These are phyloP conservation scores for Chytridium lagenaria DNA, from an alignment of 371 early-diverging fungal genomes.

Conservation along the genomic window DNA sequence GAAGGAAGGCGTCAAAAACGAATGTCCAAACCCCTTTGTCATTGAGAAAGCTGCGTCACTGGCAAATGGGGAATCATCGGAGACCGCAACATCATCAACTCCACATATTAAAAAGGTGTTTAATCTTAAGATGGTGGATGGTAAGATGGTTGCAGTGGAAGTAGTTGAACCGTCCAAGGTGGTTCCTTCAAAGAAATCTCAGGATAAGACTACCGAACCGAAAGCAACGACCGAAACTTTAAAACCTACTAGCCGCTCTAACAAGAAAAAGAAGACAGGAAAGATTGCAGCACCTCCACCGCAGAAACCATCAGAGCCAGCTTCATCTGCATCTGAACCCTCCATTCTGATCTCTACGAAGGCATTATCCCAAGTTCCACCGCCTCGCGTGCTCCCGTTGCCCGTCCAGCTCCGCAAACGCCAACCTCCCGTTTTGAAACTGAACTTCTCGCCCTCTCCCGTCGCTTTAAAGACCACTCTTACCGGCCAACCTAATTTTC, in stretches of 20 bases:
- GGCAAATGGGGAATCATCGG: no score
- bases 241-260: no score
- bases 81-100: no score
- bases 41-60: no score
- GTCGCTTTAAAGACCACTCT: slow-evolving; percentile 21
- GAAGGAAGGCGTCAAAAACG: no score
- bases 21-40: no score
- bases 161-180: no score
- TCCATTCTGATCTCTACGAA: no score
- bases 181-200: background rate
- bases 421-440: slow-evolving; percentile 7
- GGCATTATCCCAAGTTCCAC: background rate
- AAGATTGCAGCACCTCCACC: no score
- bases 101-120: background rate
- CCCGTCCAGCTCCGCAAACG: background rate
- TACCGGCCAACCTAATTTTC: background rate
- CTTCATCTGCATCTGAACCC: no score
- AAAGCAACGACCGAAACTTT: slow-evolving; percentile 2
- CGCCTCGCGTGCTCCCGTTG: background rate
- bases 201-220: background rate
- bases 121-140: background rate
- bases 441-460: slow-evolving; percentile 28
- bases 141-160: slow-evolving; percentile 3
- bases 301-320: no score
- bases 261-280: no score